Percentiles rank a stretch among this genome's conserved stretches.
Conservation (phyloP, 2,329 filamentous ascomycete species). For the Tolypocladium endophyticum region DNA sequence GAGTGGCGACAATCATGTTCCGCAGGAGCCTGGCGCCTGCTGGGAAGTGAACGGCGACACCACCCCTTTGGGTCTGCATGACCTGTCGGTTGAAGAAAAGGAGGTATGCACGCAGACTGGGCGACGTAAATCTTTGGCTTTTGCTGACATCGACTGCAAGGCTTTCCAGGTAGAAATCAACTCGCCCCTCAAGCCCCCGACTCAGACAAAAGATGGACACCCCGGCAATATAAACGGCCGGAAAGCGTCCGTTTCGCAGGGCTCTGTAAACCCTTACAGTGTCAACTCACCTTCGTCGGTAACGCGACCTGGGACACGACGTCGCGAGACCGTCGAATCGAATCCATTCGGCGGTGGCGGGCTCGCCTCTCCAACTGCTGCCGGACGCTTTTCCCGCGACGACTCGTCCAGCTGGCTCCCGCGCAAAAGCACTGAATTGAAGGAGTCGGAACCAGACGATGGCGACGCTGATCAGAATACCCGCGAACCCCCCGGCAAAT, state of each 20-base stretch:
- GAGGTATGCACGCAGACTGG: conserved; percentile 29
- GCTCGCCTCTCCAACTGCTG: conserved; percentile 50
- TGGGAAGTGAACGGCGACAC: conserved; percentile 69
- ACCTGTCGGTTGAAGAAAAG: conserved; percentile 55
- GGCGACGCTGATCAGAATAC: conserved; percentile 27
- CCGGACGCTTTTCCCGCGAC: conserved; percentile 50
- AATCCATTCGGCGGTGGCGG: conserved; percentile 47
- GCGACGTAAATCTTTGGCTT: background rate
- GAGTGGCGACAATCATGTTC: conserved; percentile 59
- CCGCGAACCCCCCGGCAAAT: conserved; percentile 19
- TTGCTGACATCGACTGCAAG: conserved; percentile 18
- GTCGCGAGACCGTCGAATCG: conserved; percentile 69
- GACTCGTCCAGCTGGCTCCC: conserved; percentile 49
- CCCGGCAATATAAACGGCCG: conserved; percentile 54
- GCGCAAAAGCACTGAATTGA: conserved; percentile 42
- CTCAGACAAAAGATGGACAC: conserved; percentile 58
- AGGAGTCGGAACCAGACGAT: conserved; percentile 44
- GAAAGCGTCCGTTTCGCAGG: conserved; percentile 74
- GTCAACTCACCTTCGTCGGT: conserved; percentile 62
- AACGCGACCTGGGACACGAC: conserved; percentile 63
- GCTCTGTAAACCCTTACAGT: conserved; percentile 52
- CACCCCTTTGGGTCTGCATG: conserved; percentile 60
- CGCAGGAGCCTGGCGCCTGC: conserved; percentile 79
- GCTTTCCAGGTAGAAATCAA: conserved; percentile 82
- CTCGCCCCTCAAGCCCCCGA: conserved; percentile 79